These are phyloP conservation scores for Aureobasidium sp. DNA, from an alignment of 2,329 filamentous ascomycete genomes.

Conservation along the genomic window DNA sequence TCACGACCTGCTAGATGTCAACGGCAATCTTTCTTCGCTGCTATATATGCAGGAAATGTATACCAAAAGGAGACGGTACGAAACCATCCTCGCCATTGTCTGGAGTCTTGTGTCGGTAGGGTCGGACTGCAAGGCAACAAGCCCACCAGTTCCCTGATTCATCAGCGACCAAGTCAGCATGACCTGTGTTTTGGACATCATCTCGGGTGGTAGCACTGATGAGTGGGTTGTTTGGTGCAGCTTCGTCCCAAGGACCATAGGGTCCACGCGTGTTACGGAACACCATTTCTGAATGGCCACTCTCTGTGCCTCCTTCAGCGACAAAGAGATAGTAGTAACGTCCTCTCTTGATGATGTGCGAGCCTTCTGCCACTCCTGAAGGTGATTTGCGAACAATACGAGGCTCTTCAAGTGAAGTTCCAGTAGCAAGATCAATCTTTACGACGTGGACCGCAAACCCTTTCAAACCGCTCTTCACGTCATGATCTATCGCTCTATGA, in stretches of 20 bases:
- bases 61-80: slow-evolving; percentile 37
- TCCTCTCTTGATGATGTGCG: slow-evolving; percentile 53
- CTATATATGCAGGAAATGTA: background rate
- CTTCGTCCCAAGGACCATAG: slow-evolving; percentile 58
- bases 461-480: slow-evolving; percentile 37
- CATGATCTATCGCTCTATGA: slow-evolving; percentile 24
- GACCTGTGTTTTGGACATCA: slow-evolving; percentile 46
- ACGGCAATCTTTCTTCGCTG: background rate
- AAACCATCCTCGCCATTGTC: slow-evolving; percentile 24
- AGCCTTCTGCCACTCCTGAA: slow-evolving; percentile 44
- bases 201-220: slow-evolving; percentile 45
- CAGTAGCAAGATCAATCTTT: slow-evolving; percentile 38
- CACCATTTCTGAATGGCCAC: slow-evolving; percentile 55
- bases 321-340: slow-evolving; percentile 56
- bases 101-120: slow-evolving; percentile 17
- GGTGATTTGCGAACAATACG: slow-evolving; percentile 33
- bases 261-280: slow-evolving; percentile 44
- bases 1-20: slow-evolving; percentile 32
- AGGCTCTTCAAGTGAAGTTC: slow-evolving; percentile 35
- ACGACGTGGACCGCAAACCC: slow-evolving; percentile 48
- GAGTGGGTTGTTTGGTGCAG: slow-evolving; percentile 50
- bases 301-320: slow-evolving; percentile 49
- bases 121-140: slow-evolving; percentile 42
- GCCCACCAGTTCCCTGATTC: slow-evolving; percentile 42
- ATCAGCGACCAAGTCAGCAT: slow-evolving; percentile 45